phyloP scores from a whole-genome alignment of 345 rosid genomes.

The Laguncularia racemosa region DNA sequence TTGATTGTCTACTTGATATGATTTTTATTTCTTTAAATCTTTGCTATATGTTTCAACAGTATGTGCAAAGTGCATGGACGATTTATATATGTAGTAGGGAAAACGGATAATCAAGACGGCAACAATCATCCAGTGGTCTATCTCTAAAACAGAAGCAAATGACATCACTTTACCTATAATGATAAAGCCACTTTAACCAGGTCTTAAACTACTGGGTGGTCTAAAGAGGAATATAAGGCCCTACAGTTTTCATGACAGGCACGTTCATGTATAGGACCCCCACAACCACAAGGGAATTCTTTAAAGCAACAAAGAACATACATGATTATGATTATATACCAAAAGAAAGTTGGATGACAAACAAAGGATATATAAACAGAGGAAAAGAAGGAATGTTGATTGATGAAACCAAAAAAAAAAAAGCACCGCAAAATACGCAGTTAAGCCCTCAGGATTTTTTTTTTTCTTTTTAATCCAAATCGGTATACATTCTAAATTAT shows the following conservation, averaged over 20 bases:
- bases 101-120: too few relatives aligned
- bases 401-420: not conserved
- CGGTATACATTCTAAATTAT: too few relatives aligned
- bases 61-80: too few relatives aligned
- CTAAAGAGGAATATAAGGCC: slow-evolving; percentile 18
- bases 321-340: slow-evolving; percentile 16
- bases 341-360: not conserved
- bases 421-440: slow-evolving; percentile 8
- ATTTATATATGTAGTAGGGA: too few relatives aligned
- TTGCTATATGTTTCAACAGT: too few relatives aligned
- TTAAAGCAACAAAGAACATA: slow-evolving; percentile 11
- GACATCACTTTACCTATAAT: not conserved
- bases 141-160: too few relatives aligned
- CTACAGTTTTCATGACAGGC: slow-evolving; percentile 46
- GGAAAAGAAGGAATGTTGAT: too few relatives aligned
- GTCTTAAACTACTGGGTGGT: not conserved
- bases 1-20: too few relatives aligned
- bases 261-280: slow-evolving; percentile 44
- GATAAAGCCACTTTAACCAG: not conserved
- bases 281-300: slow-evolving; percentile 7
- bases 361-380: too few relatives aligned
- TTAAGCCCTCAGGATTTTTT: not conserved
- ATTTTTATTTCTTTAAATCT: too few relatives aligned
- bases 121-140: too few relatives aligned
- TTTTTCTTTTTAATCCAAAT: too few relatives aligned